A percentile compares a stretch with the other conserved stretches of the same genome.
Conservation (phyloP, 495 filamentous ascomycete genomes). For the Penicillium paradoxum region DNA sequence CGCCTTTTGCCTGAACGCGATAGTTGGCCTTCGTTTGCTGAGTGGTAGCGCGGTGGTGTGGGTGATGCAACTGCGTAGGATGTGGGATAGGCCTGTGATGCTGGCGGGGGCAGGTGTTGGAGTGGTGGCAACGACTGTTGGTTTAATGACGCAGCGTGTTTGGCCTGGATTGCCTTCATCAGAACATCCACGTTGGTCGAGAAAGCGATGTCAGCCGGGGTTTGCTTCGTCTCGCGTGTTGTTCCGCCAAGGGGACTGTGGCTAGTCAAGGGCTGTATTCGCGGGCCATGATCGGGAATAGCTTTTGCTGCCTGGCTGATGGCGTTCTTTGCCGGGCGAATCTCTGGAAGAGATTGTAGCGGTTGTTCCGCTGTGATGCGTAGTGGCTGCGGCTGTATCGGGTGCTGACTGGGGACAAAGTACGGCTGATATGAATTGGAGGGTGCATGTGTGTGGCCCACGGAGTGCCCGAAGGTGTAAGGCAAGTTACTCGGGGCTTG, state of each 20-base stretch:
- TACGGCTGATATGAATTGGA: conserved; percentile 37
- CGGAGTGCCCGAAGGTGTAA: conserved; percentile 33
- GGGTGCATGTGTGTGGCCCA: conserved; percentile 29
- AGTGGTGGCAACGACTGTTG: conserved; percentile 34
- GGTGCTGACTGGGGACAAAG: conserved; percentile 28
- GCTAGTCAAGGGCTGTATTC: conserved; percentile 2
- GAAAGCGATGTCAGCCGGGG: conserved; percentile 52
- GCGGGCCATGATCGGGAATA: conserved; percentile 13
- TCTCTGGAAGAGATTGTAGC: conserved; percentile 33
- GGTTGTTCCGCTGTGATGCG: conserved; percentile 33
- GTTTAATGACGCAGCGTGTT: conserved; percentile 31
- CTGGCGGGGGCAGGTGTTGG: conserved; percentile 29
- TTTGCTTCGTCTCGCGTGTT: conserved; percentile 12
- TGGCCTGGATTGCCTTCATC: conserved; percentile 87
- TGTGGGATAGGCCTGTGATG: conserved; percentile 23
- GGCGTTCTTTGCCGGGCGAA: conserved; percentile 41
- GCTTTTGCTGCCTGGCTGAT: conserved; percentile 28
- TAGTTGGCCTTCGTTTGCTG: conserved; percentile 26
- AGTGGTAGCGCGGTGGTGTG: conserved; percentile 19
- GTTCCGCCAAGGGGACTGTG: conserved; percentile 2
- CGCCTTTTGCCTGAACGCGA: conserved; percentile 36
- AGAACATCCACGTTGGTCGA: conserved; percentile 82
- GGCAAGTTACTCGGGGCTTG: conserved; percentile 33
- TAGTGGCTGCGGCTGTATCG: conserved; percentile 24
- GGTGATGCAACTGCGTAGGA: conserved; percentile 20